Base-by-base conservation (phyloP, 495 filamentous ascomycete species). In the Parathielavia hyrcaniae region DNA sequence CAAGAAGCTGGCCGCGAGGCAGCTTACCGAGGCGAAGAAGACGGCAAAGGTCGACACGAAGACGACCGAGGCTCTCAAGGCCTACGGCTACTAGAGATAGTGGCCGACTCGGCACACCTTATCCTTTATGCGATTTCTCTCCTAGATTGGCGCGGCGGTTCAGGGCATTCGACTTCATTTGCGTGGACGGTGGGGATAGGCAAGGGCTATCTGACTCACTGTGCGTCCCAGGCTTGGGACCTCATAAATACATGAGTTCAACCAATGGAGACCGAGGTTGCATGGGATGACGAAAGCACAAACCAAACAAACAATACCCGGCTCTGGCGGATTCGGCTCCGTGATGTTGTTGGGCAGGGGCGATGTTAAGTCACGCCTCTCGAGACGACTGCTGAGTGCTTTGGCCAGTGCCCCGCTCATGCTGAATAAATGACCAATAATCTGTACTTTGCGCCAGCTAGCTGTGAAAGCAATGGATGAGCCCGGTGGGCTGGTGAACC, bases 1-100 rank as follows among this genome's bases (percentile, higher is more conserved):
- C 83, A 98, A 97, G 93, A 95, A 95, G 91, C 82, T 86, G 55
- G 86, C 87, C 67, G 83, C 85, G 74, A 90, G 85, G 82, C 88
- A 90, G 79, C 80, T 96, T 57, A 80, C 84, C 65, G 88, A 96
- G 73, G 92, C 93, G 68, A 83, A 93, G 82, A 90, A 91, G 86
- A 86, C 78, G 73, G 90, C 90, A 59, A 90, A 82, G 72, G 87
- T 95, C 76, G 86, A 91, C 80, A 83, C 67, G 68, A 81, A 81
- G 79, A 79, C 75, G 67, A 67, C 71, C 58, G 72, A 78, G 74
- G 73, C 79, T 58, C 77, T 83, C 67, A 70, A 73, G 72, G 72
- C 75, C 52, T 79, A 66, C 68, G 80, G 80, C 68, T 81, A 82
- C 77, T 82, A 81, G 58, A 67, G 45, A 55, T 61, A 70, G 67